phyloP scores from a whole-genome alignment of 2,329 filamentous ascomycete genomes.

The Scytalidium sp. region DNA sequence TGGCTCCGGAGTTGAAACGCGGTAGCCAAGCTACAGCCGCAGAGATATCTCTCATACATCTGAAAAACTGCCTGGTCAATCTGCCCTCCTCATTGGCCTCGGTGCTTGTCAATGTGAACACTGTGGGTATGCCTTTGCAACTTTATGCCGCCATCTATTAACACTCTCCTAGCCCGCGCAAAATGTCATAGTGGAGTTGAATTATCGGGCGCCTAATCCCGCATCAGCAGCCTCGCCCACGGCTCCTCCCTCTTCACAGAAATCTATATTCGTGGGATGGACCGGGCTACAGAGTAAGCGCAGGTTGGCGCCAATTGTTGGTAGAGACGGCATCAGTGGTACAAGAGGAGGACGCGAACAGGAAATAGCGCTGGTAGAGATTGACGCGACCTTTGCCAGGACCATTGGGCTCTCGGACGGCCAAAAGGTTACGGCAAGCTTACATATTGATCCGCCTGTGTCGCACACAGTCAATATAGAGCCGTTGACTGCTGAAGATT shows the following conservation, averaged over 20 bases:
- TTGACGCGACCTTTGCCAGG: constrained; percentile 80
- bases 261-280: constrained; percentile 88
- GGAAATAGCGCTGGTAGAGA: constrained; percentile 74
- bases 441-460: constrained; percentile 87
- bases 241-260: constrained; percentile 47
- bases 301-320: constrained; percentile 68
- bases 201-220: constrained; percentile 61
- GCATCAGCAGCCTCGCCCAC: constrained; percentile 41
- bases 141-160: constrained; percentile 2
- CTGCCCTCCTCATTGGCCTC: constrained; percentile 81
- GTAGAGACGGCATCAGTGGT: constrained; percentile 67
- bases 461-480: constrained; percentile 97
- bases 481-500: constrained; percentile 89
- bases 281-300: constrained; percentile 96
- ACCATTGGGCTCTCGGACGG: constrained; percentile 77
- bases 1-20: constrained; percentile 26
- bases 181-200: constrained; percentile 93
- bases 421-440: constrained; percentile 66
- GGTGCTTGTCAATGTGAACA: constrained; percentile 83
- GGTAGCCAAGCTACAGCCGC: constrained; percentile 66
- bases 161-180: constrained; percentile 66
- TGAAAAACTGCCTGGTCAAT: constrained; percentile 95
- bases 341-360: constrained; percentile 63
- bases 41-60: constrained; percentile 79
- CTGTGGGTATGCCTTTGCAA: constrained; percentile 54